Conservation (phyloP, 163 green algal species). For the Scenedesmus sp. region DNA sequence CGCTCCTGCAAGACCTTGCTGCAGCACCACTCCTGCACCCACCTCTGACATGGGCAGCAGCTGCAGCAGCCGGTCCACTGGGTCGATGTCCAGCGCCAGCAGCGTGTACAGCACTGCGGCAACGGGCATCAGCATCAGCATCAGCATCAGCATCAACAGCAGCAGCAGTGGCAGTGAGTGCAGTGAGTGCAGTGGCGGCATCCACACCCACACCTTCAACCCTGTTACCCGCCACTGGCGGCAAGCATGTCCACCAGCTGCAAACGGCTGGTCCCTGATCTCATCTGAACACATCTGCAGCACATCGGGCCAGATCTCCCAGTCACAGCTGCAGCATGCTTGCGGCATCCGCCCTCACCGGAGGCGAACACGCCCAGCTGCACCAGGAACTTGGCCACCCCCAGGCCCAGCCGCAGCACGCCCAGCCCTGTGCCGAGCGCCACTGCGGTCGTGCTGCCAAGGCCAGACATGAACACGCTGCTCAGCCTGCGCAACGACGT, state of each 20-base stretch:
- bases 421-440: constrained; percentile 72
- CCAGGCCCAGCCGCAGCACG: constrained; percentile 72
- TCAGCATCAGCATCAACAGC: constrained; percentile 69
- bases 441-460: constrained; percentile 69
- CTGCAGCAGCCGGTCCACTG: constrained; percentile 62
- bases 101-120: constrained; percentile 74
- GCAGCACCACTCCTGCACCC: background rate
- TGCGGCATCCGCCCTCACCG: background rate
- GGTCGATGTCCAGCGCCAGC: constrained; percentile 69
- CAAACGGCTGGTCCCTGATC: too few species aligned
- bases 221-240: too few species aligned
- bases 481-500: background rate
- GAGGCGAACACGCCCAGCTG: constrained; percentile 61
- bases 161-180: constrained; percentile 69
- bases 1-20: too few species aligned
- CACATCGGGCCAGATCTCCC: too few species aligned
- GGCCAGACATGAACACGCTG: constrained; percentile 60
- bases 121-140: constrained; percentile 65
- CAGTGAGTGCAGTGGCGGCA: constrained; percentile 55
- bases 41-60: constrained; percentile 73
- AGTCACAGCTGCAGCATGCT: too few species aligned
- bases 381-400: constrained; percentile 71
- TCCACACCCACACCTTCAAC: too few species aligned
- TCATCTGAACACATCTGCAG: too few species aligned
- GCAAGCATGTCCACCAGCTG: background rate